These are phyloP conservation scores for Prunus kanzakura DNA, from an alignment of 306 rosid species.

Conservation along the genomic window DNA sequence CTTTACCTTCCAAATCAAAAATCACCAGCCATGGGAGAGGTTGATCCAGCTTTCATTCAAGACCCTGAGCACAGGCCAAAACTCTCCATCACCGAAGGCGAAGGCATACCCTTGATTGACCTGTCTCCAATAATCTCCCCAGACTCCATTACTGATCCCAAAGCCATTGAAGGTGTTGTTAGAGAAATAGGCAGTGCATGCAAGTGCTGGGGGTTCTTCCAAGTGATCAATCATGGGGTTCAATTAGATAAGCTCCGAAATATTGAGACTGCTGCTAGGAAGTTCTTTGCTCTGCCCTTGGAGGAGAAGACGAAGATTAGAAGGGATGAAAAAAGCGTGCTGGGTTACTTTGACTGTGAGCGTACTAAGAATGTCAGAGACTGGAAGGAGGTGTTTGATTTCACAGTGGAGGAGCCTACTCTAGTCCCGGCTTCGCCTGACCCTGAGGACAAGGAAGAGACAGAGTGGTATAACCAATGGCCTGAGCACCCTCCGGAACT, in stretches of 20 bases:
- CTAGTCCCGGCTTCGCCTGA: constrained; percentile 30
- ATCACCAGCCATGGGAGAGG: constrained; percentile 36
- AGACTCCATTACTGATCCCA: background rate
- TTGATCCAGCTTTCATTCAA: constrained; percentile 51
- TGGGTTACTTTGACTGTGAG: constrained; percentile 54
- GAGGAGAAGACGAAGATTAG: constrained; percentile 55
- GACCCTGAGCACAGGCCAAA: constrained; percentile 58
- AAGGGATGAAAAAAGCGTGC: constrained; percentile 15
- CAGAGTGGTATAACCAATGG: constrained; percentile 36
- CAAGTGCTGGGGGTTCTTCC: constrained; percentile 55
- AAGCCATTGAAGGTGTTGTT: constrained; percentile 19
- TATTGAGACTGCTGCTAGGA: constrained; percentile 28
- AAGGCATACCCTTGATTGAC: constrained; percentile 47
- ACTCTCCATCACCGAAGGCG: constrained; percentile 22
- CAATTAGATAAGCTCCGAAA: constrained; percentile 29
- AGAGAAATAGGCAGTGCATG: constrained; percentile 50
- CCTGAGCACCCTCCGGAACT: constrained; percentile 45
- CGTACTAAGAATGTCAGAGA: constrained; percentile 63
- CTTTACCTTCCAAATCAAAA: too few species aligned
- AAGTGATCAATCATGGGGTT: constrained; percentile 56
- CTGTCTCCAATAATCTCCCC: constrained; percentile 1
- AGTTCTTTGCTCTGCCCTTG: constrained; percentile 46
- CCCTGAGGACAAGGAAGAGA: constrained; percentile 22
- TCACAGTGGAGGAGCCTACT: constrained; percentile 31
- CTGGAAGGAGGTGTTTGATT: constrained; percentile 68